Conservation (phyloP, 371 early-diverging fungal genomes). For the Fennellomyces sp. region DNA sequence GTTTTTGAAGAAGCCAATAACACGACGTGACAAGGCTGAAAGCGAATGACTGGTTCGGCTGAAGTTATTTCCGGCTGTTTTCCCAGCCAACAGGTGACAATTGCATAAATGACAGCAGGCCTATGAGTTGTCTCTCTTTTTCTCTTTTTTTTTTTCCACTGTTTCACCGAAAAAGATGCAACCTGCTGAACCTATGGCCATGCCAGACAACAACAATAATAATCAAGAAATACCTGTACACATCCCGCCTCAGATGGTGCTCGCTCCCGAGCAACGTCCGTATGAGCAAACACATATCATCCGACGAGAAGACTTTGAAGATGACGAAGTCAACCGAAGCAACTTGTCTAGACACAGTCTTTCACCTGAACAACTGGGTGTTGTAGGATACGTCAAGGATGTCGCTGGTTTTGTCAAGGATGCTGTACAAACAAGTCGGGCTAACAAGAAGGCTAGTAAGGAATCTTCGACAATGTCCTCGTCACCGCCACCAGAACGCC, state of each 20-base stretch:
- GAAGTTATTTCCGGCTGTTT: too few species aligned
- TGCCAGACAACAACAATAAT: slow-evolving; percentile 1
- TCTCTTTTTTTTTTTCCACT: background rate
- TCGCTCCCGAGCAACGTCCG: slow-evolving; percentile 39
- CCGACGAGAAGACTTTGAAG: slow-evolving; percentile 10
- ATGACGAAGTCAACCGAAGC: slow-evolving; percentile 8
- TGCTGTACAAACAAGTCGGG: slow-evolving; percentile 30
- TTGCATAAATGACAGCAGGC: background rate
- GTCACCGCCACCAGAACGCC: background rate
- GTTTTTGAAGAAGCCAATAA: too few species aligned
- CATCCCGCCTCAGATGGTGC: slow-evolving; percentile 39
- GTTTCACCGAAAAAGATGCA: slow-evolving; percentile 13
- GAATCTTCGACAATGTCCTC: slow-evolving; percentile 3
- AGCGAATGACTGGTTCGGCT: too few species aligned
- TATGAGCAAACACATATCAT: slow-evolving; percentile 29
- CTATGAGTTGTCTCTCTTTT: too few species aligned
- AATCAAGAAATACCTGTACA: slow-evolving; percentile 30
- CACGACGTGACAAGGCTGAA: too few species aligned
- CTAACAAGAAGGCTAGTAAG: slow-evolving; percentile 6
- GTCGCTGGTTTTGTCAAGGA: slow-evolving; percentile 53
- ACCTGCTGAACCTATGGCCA: slow-evolving; percentile 20
- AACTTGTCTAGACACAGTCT: slow-evolving; percentile 38
- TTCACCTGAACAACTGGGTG: slow-evolving; percentile 48
- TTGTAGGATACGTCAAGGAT: slow-evolving; percentile 51
- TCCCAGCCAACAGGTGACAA: slow-evolving; percentile 3